A percentile compares a stretch with the other conserved stretches of the same genome.
These are phyloP conservation scores for Hyphodiscus hymeniophilus DNA, from an alignment of 495 filamentous ascomycete genomes.

Conservation along the genomic window DNA sequence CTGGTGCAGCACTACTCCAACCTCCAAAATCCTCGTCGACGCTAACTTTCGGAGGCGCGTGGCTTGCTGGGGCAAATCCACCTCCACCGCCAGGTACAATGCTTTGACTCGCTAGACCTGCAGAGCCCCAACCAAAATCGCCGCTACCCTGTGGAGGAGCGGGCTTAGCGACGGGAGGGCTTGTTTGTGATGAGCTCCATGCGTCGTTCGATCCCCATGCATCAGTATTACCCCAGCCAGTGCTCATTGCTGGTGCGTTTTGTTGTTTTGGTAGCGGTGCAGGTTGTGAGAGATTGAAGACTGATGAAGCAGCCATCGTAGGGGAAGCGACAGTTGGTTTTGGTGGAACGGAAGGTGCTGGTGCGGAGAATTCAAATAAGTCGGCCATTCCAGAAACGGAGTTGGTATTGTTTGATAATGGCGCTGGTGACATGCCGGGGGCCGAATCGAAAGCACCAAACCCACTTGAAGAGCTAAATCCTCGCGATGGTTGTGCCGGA, in stretches of 20 bases:
- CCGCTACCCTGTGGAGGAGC: slow-evolving; percentile 32
- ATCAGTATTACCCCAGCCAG: slow-evolving; percentile 32
- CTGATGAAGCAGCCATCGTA: slow-evolving; percentile 39
- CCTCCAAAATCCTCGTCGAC: slow-evolving; percentile 91
- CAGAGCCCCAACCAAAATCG: slow-evolving; percentile 49
- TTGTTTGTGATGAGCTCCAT: slow-evolving; percentile 38
- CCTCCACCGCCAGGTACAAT: slow-evolving; percentile 45
- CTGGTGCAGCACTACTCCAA: slow-evolving; percentile 67
- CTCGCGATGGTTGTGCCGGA: slow-evolving; percentile 31
- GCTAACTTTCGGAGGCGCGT: slow-evolving; percentile 53
- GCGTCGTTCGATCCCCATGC: slow-evolving; percentile 48
- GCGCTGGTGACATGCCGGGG: slow-evolving; percentile 18
- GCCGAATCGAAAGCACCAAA: slow-evolving; percentile 25
- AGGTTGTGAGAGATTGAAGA: slow-evolving; percentile 69
- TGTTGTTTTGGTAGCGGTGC: slow-evolving; percentile 29
- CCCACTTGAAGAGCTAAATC: slow-evolving; percentile 33
- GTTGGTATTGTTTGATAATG: slow-evolving; percentile 12
- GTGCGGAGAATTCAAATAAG: slow-evolving; percentile 67
- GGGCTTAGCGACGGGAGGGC: slow-evolving; percentile 25
- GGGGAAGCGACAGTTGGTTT: slow-evolving; percentile 37
- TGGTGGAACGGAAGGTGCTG: slow-evolving; percentile 35
- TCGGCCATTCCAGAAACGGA: slow-evolving; percentile 53
- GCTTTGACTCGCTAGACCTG: slow-evolving; percentile 40
- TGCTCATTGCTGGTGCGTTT: slow-evolving; percentile 18
- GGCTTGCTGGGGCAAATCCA: slow-evolving; percentile 37